Evolutionary conservation across 306 rosid genomes (phyloP), one percentile per base, ranked within the genome.

Genomic region (Herpetospermum pedunculosum): DNA sequence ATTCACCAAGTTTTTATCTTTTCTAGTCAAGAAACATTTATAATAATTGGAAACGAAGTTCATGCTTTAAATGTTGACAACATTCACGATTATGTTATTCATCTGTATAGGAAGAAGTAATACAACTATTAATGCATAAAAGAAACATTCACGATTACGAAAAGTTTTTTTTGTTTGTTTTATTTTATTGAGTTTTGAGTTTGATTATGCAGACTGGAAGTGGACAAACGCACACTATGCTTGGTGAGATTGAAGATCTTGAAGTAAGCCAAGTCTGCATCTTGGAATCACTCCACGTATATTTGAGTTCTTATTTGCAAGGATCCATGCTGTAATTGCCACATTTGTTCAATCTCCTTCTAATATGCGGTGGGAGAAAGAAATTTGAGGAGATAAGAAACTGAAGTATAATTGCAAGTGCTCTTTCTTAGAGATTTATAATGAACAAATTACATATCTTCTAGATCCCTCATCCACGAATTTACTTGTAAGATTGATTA

Each of bases 201-300:
- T 21, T 53, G 70, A 69, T 84, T 49, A 73, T 84, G 89, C 85
- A 94, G 99, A 94, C 99, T 50, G 99, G 99, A 81, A 94, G 99
- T 69, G 99, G 99, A 64, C 91, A 94, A 88, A 94, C 99, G 70
- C 81, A 89, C 75, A 94, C 99, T 68, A 94, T 94, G 99, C 99
- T 94, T 8, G 99, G 99, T 70, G 96, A 94, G 73, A 91, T 88
- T 80, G 97, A 87, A 10, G 90, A 89, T 81, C 82, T 94, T 78
- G 97, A 91, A 83, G 81, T 83, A 91, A 83, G 86, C 99, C 97
- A 35, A 88, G 96, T 84, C 86, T 84, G 34, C 81, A 87, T 49
- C 96, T 97, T 32, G 99, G 99, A 84, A 91, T 94, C 95, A 94
- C 96, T 30, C 95, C 99, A 15, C 95, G 96, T 28, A 84, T 94